Conservation (phyloP, 1,284 basidiomycete species). For the Tilletia caries region DNA sequence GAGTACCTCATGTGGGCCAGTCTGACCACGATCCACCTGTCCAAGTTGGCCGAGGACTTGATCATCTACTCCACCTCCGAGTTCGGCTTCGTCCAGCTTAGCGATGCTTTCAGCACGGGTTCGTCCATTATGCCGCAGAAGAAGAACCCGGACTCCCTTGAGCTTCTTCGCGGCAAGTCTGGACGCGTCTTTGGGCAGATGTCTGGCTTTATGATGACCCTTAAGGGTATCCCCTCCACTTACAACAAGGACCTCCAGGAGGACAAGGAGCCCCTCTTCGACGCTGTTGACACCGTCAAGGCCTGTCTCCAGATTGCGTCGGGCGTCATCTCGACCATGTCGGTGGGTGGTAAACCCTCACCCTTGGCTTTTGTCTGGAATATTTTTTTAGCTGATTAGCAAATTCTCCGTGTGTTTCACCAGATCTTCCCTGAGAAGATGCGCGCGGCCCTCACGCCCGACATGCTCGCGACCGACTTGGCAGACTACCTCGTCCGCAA, state of each 20-base stretch:
- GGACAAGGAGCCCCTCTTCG: slow-evolving; percentile 96
- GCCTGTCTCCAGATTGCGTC: slow-evolving; percentile 88
- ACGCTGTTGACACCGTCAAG: slow-evolving; percentile 84
- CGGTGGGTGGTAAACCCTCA: slow-evolving; percentile 29
- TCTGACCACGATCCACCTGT: slow-evolving; percentile 86
- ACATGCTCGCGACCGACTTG: slow-evolving; percentile 93
- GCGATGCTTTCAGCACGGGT: slow-evolving; percentile 95
- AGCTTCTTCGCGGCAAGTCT: slow-evolving; percentile 88
- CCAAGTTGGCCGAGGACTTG: slow-evolving; percentile 89
- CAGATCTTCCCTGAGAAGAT: slow-evolving; percentile 89
- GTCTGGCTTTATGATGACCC: slow-evolving; percentile 96
- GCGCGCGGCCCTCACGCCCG: slow-evolving; percentile 84
- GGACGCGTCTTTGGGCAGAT: slow-evolving; percentile 93
- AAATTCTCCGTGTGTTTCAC: neutral
- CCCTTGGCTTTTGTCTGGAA: too few species aligned
- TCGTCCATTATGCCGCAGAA: slow-evolving; percentile 99
- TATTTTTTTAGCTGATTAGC: too few species aligned
- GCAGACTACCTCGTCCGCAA: slow-evolving; percentile 97
- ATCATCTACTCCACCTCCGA: slow-evolving; percentile 95
- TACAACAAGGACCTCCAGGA: slow-evolving; percentile 99
- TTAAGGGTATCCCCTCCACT: slow-evolving; percentile 94
- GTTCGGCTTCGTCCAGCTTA: slow-evolving; percentile 89
- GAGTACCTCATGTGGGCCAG: slow-evolving; percentile 97
- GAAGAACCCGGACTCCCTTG: slow-evolving; percentile 96
- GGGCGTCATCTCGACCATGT: slow-evolving; percentile 82